A percentile compares a stretch with the other conserved stretches of the same genome.
Conservation (phyloP, 495 filamentous ascomycete species). For the Alectoria sarmentosa region DNA sequence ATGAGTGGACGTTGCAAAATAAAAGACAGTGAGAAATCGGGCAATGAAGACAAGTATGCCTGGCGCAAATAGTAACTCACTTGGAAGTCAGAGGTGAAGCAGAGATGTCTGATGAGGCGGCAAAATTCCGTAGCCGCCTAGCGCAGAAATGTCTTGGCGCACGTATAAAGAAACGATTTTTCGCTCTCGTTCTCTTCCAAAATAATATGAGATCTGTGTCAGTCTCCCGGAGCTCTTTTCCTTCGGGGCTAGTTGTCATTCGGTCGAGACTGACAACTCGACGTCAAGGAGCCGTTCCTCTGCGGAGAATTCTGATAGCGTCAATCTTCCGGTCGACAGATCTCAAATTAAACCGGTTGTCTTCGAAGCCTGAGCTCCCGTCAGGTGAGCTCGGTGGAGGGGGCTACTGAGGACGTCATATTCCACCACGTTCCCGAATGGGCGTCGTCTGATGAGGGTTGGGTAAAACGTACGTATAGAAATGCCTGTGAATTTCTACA, state of each 20-base stretch:
- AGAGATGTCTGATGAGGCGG: neutral
- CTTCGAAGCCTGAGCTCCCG: conserved; percentile 59
- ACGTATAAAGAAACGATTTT: conserved; percentile 25
- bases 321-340: conserved; percentile 89
- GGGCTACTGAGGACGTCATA: conserved; percentile 62
- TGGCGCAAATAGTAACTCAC: neutral
- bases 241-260: conserved; percentile 43
- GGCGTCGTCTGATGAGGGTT: conserved; percentile 75
- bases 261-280: conserved; percentile 83
- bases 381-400: conserved; percentile 58
- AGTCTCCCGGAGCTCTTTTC: conserved; percentile 53
- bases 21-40: neutral
- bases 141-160: conserved; percentile 30
- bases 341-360: conserved; percentile 61
- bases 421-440: conserved; percentile 77
- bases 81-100: neutral
- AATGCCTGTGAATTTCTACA: neutral
- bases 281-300: conserved; percentile 72
- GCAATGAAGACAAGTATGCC: neutral
- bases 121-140: conserved; percentile 14
- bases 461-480: conserved; percentile 54
- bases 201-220: conserved; percentile 69
- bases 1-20: neutral
- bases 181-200: conserved; percentile 30
- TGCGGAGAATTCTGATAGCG: conserved; percentile 49